Evolutionary conservation across 192 early-diverging fungal genomes (phyloP), one percentile per base, ranked within the genome.

Genomic region (Phycomyces blakesleeanus): DNA sequence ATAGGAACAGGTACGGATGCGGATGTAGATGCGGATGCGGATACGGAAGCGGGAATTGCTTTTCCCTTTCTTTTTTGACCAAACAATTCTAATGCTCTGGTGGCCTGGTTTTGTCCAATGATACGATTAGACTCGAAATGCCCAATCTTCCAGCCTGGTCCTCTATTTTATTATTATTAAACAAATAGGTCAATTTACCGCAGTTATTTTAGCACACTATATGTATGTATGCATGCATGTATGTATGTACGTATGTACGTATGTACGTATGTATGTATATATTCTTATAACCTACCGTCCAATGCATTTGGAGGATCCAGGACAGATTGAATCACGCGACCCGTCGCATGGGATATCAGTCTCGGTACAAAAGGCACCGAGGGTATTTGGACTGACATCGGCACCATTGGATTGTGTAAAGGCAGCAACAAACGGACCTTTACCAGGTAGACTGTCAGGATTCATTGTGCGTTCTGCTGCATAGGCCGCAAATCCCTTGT

Each of bases 401-500:
- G 67, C 72, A 18, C 52, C 57, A 25, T 74, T 74, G 40, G 49
- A 55, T 29, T 74, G 67, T 11, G 67, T 49, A 64, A 74, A 74
- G 1, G 67, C 72, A 21, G 67, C 60, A 7, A 74, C 61, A 64
- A 71, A 71, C 0, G 42, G 18, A 34, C 60, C 51, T n/a, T 56
- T 59, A 0, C 70, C 70, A 9, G 70, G 26, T 12, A 72, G 12
- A 18, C 18, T 64, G 27, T 57, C 21, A 25, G 56, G 29, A 57
- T 72, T 72, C 49, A 66, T 64, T 24, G 15, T 37, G 5, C 52
- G 57, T 40, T 74, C 72, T 5, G 54, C 18, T 6, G 58, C 15
- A 60, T 74, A 74, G 16, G 67, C 53, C 22, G 72, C 72, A 51
- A 57, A 64, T 2, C 72, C 72, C 44, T 74, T 74, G 55, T 74